Conservation (phyloP, 225 moss, liverwort and hornwort species). For the Asterella californica region DNA sequence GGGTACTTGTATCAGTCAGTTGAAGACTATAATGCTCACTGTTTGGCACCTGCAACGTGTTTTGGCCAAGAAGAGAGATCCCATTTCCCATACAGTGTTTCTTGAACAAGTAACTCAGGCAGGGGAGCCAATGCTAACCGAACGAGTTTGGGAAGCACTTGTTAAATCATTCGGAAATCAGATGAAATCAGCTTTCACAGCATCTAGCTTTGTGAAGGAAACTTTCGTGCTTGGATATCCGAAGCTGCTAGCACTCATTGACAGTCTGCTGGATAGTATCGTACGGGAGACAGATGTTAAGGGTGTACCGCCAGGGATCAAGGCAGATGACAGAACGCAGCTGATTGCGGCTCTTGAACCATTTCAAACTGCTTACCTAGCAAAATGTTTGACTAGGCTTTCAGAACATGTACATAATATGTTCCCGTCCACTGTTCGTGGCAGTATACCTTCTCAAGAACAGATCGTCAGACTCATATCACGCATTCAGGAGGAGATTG, state of each 20-base stretch:
- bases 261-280: conserved; percentile 74
- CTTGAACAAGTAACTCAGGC: conserved; percentile 87
- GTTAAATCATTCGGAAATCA: conserved; percentile 86
- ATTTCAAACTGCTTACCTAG: conserved; percentile 91
- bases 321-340: conserved; percentile 74
- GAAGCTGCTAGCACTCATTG: conserved; percentile 83
- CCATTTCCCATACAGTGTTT: conserved; percentile 81
- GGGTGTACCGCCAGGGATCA: conserved; percentile 84
- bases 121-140: conserved; percentile 85
- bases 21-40: conserved; percentile 75
- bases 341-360: conserved; percentile 87
- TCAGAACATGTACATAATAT: conserved; percentile 87
- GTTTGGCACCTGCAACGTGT: conserved; percentile 99
- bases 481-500: conserved; percentile 90
- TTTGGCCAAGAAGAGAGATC: conserved; percentile 94
- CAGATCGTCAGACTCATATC: conserved; percentile 75
- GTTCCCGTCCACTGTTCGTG: conserved; percentile 79
- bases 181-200: conserved; percentile 96
- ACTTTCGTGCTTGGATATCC: conserved; percentile 92
- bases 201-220: conserved; percentile 94
- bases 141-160: conserved; percentile 92
- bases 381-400: conserved; percentile 67
- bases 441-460: conserved; percentile 92
- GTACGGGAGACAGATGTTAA: conserved; percentile 83
- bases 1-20: conserved; percentile 73